Evolutionary conservation across 257 asterid species (phyloP).

Genomic region (Perilla frutescens): DNA sequence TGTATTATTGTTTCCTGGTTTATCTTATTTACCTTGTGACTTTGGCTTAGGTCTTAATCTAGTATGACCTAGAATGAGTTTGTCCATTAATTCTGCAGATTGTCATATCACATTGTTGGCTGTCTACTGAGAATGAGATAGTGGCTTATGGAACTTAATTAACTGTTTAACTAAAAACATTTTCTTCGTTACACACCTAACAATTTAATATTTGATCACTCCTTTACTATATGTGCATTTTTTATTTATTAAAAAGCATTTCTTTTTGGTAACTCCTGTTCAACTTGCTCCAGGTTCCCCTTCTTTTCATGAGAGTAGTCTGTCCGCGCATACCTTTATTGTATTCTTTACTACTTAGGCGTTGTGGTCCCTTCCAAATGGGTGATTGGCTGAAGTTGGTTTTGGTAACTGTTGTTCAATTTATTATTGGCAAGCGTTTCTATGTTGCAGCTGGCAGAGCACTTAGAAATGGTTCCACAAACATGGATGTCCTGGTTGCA

Average conservation of each 20-base stretch:
- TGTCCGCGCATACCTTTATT: constrained; percentile 90
- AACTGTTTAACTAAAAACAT: constrained; percentile 10
- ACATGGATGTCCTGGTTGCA: constrained; percentile 97
- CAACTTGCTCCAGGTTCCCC: constrained; percentile 72
- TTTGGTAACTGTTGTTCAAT: constrained; percentile 79
- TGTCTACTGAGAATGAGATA: constrained; percentile 12
- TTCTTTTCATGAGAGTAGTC: constrained; percentile 79
- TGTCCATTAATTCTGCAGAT: constrained; percentile 5
- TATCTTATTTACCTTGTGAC: constrained; percentile 6
- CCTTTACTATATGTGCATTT: background rate
- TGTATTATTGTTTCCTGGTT: constrained; percentile 7
- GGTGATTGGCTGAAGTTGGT: constrained; percentile 98
- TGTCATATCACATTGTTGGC: background rate
- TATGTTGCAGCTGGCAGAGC: constrained; percentile 96
- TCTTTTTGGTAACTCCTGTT: constrained; percentile 30
- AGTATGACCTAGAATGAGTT: constrained; percentile 11
- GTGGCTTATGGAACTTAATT: constrained; percentile 20
- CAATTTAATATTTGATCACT: constrained; percentile 6
- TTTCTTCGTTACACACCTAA: background rate
- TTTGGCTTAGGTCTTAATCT: constrained; percentile 6
- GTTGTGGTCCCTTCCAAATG: constrained; percentile 96
- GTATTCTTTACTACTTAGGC: constrained; percentile 75
- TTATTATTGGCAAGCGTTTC: constrained; percentile 90
- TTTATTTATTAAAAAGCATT: background rate
- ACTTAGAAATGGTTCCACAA: constrained; percentile 89